Base-by-base conservation (phyloP, 225 moss, liverwort and hornwort species). In the Pseudisothecium myosuroides region DNA sequence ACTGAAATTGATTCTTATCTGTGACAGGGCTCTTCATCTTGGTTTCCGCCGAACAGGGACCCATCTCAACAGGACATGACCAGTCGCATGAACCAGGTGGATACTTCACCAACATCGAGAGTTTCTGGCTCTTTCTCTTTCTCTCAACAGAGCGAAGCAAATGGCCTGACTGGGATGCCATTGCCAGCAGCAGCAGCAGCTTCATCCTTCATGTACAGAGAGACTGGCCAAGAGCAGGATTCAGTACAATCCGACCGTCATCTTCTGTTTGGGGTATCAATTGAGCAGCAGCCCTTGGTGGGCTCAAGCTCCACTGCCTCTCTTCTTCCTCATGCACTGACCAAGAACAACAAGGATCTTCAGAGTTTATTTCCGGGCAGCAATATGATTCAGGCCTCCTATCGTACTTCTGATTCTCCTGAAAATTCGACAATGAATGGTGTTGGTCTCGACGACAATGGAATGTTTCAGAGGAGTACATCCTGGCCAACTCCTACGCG, bases 241-340 rank as follows among this genome's bases (percentile, higher is more conserved):
- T 95, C 97, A 81, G 94, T 92, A 32, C 96, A 97, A 84, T 92
- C 96, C 34, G 98, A 97, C 32, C 94, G 96, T 87, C 96, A 95
- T 92, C 91, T 97, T 68, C 89, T 97, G 49, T 98, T 98, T 88
- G 98, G 98, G 78, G 98, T 98, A 31, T 95, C 98, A 15, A 97
- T 97, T 73, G 98, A 98, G 64, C 96, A 92, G 52, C 86, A 93
- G 59, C 87, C 93, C 31, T 91, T 93, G 87, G 91, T 88, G 68
- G 95, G 91, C 76, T 86, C 95, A 50, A 94, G 88, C 81, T 91
- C 89, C 63, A 32, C 80, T 52, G 84, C 91, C 21, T 84, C 92
- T 73, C 88, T 91, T 86, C 85, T 90, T 67, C 63, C 94, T 80
- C 92, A 95, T 43, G n/a, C 85, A 43, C 86, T 96, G 47, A 67